Percentiles rank a stretch among this genome's conserved stretches.
These are phyloP conservation scores for Podaxis sp. DNA, from an alignment of 768 basidiomycete species.

Conservation along the genomic window DNA sequence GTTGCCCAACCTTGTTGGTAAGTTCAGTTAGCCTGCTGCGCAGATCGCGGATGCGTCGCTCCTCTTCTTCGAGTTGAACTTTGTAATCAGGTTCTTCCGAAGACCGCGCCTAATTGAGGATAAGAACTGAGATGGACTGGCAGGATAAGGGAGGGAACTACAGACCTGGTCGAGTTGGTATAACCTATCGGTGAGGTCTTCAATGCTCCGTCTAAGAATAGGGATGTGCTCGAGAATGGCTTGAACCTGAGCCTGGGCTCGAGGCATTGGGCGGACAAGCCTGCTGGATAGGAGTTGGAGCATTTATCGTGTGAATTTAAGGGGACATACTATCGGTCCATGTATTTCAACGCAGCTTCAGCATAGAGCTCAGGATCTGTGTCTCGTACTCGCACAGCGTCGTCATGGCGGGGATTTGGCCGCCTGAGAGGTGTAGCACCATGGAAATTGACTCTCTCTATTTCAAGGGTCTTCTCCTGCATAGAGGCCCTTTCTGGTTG, in stretches of 20 bases:
- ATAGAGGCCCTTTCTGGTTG: constrained; percentile 23
- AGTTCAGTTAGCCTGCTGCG: constrained; percentile 37
- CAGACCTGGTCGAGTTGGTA: constrained; percentile 9
- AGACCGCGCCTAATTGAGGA: not conserved
- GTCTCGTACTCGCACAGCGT: constrained; percentile 33
- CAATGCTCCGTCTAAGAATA: constrained; percentile 37
- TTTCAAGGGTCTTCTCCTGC: constrained; percentile 32
- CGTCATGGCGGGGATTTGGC: constrained; percentile 36
- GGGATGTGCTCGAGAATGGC: constrained; percentile 38
- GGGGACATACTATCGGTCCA: constrained; percentile 71
- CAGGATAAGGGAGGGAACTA: not conserved
- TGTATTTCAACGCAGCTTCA: constrained; percentile 70
- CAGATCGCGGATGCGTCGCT: constrained; percentile 35
- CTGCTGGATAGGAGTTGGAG: constrained; percentile 27
- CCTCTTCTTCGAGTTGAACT: constrained; percentile 39
- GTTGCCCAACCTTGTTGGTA: constrained; percentile 35
- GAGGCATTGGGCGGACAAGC: constrained; percentile 49
- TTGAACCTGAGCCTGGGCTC: constrained; percentile 45
- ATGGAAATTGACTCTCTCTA: constrained; percentile 63
- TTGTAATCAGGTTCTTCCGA: constrained; percentile 25
- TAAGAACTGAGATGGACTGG: not conserved
- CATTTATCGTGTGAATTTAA: not conserved
- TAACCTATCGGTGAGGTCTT: constrained; percentile 24
- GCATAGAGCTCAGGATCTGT: constrained; percentile 75
- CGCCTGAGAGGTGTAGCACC: constrained; percentile 71